Evolutionary conservation across 2,329 filamentous ascomycete species (phyloP).

Genomic region (Fusarium caatingaense): DNA sequence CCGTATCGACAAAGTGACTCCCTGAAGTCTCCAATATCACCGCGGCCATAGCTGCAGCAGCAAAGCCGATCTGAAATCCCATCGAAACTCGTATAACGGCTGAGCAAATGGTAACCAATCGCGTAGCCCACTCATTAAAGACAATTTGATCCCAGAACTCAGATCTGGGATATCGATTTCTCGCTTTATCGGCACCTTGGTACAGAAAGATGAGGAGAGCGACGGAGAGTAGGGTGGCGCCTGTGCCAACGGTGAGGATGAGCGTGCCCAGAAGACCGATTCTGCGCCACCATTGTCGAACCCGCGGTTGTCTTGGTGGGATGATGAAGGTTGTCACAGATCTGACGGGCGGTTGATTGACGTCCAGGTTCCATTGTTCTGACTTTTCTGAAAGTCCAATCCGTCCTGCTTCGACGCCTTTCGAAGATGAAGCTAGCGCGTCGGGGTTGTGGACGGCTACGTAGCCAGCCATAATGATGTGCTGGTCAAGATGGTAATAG

Average conservation of each 20-base stretch:
- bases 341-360: background rate
- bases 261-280: background rate
- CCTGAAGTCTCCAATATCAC: constrained; percentile 24
- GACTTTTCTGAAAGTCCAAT: background rate
- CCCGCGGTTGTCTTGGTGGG: background rate
- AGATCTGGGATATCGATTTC: background rate
- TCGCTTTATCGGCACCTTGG: constrained; percentile 5
- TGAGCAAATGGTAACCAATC: constrained; percentile 27
- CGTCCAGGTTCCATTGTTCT: background rate
- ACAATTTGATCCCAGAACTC: constrained; percentile 17
- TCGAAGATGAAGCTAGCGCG: background rate
- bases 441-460: background rate
- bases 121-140: constrained; percentile 15
- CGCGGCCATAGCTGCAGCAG: constrained; percentile 18
- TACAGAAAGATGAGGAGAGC: constrained; percentile 20
- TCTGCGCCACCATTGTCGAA: constrained; percentile 16
- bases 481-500: background rate
- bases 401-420: too few species aligned
- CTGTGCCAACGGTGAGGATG: constrained; percentile 4
- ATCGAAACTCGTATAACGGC: constrained; percentile 15
- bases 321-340: background rate
- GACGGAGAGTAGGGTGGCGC: constrained; percentile 7
- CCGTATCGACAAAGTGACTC: background rate
- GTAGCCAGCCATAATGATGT: background rate
- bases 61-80: constrained; percentile 18